phyloP scores from a whole-genome alignment of 805 yeast species.

The Torulaspora delbrueckii region DNA sequence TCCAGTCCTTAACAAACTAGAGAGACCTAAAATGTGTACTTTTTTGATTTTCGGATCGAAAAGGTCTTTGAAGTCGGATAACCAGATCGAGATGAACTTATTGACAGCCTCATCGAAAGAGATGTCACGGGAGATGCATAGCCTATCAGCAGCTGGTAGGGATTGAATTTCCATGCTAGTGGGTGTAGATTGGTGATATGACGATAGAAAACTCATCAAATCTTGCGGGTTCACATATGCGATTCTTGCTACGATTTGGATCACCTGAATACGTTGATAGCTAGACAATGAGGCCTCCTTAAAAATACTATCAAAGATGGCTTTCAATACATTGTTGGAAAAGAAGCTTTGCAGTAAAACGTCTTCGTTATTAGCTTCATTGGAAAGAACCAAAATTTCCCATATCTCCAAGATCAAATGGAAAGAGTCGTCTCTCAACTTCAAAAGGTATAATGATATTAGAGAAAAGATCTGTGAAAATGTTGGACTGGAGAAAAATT shows the following conservation, averaged over 20 bases:
- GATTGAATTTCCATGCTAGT: conserved; percentile 18
- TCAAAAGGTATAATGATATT: conserved; percentile 49
- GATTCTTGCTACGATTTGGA: conserved; percentile 37
- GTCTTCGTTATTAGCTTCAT: conserved; percentile 25
- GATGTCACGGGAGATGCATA: conserved; percentile 25
- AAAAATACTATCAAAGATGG: conserved; percentile 31
- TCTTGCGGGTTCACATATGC: conserved; percentile 34
- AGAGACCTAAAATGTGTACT: conserved; percentile 56
- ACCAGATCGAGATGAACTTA: conserved; percentile 37
- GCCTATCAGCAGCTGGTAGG: conserved; percentile 22
- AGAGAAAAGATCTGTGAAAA: conserved; percentile 40
- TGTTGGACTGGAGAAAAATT: conserved; percentile 28
- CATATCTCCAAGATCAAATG: conserved; percentile 42
- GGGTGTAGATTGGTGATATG: conserved; percentile 25
- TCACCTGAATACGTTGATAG: conserved; percentile 34
- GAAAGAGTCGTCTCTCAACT: conserved; percentile 67
- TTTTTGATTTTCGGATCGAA: conserved; percentile 76
- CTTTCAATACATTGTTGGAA: conserved; percentile 23
- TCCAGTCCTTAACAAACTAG: conserved; percentile 45
- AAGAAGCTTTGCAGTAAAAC: conserved; percentile 25
- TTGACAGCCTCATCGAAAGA: conserved; percentile 25
- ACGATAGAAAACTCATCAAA: conserved; percentile 30
- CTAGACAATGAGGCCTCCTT: conserved; percentile 30
- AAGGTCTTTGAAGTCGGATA: conserved; percentile 48
- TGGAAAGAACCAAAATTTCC: conserved; percentile 29